These are phyloP conservation scores for Penicillium pulvis DNA, from an alignment of 495 filamentous ascomycete genomes.

Conservation along the genomic window DNA sequence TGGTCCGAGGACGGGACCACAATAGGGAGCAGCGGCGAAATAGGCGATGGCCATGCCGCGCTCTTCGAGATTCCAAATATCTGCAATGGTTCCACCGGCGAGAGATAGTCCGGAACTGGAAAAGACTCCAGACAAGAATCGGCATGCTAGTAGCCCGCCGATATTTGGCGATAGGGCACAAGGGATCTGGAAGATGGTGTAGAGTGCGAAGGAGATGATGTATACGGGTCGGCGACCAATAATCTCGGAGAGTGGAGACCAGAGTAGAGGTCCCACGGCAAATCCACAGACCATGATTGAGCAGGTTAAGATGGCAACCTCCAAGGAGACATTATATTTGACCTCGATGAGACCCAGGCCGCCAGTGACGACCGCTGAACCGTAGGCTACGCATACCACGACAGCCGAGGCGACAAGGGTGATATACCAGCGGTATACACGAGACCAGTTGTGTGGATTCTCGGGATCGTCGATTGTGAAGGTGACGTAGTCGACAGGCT, in stretches of 20 bases:
- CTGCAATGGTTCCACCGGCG: slow-evolving; percentile 61
- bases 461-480: slow-evolving; percentile 47
- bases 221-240: slow-evolving; percentile 65
- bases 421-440: slow-evolving; percentile 58
- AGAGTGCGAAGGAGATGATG: slow-evolving; percentile 51
- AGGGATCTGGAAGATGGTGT: slow-evolving; percentile 60
- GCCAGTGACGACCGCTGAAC: slow-evolving; percentile 62
- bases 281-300: slow-evolving; percentile 46
- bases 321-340: slow-evolving; percentile 62
- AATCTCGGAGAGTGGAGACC: slow-evolving; percentile 74
- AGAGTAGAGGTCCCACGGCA: slow-evolving; percentile 54
- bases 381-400: slow-evolving; percentile 57
- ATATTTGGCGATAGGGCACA: slow-evolving; percentile 59
- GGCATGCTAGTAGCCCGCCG: slow-evolving; percentile 53
- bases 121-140: slow-evolving; percentile 62
- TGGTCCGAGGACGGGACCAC: slow-evolving; percentile 59
- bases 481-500: slow-evolving; percentile 29
- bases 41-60: slow-evolving; percentile 62
- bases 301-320: slow-evolving; percentile 61
- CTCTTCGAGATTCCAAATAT: slow-evolving; percentile 61
- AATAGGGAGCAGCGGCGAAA: slow-evolving; percentile 56
- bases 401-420: slow-evolving; percentile 55
- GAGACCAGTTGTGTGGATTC: slow-evolving; percentile 57
- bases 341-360: slow-evolving; percentile 59
- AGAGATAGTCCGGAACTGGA: slow-evolving; percentile 62